Base-by-base conservation (phyloP, 768 basidiomycete species). In the Suillus ampliporus region DNA sequence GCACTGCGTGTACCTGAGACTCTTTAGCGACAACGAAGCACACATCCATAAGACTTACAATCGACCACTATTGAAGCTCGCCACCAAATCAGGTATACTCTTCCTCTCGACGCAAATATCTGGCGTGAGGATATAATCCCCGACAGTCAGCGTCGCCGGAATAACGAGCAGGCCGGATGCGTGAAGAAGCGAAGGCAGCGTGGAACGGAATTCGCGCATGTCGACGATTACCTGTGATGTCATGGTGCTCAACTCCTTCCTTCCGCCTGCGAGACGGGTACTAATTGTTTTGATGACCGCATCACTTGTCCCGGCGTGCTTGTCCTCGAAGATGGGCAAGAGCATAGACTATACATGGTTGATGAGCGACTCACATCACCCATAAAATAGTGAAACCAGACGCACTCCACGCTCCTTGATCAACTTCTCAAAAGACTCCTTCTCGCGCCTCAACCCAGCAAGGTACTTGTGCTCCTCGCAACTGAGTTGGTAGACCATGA, bases 71-170 rank as follows among this genome's bases (percentile, higher is more conserved):
- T 90, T 95, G 74, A 99, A 97, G 80, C 94, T 96, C 17, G 89
- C 85, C n/a, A 95, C 85, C 57, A 99, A 71, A 80, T 99, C 97
- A 0, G 95, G 83, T 56, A 99, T 81, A 67, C 96, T 96, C 79
- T 99, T 99, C 61, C 97, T 82, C 77, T 99, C 97, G 3, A 99
- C 91, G 65, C 94, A 96, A 65, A 99, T 96, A 64, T 97, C 94
- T 0, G 97, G 97, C 1, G 93, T 91, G 51, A 99, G 78, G 59
- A 99, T 91, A 71, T 99, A 99, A 75, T 99, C 97, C 3, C 97
- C 97, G 2, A 99, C 91, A 0, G 92, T 94, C 64, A 99, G 79
- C 0, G 96, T 99, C 1, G 91, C 90, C 0, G 97, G 97, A n/a
- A 95, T 81, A 46, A 98, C 87, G 38, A 89, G 78, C 46, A 97